Evolutionary conservation across 306 rosid species (phyloP).

Genomic region (Vigna unguiculata): DNA sequence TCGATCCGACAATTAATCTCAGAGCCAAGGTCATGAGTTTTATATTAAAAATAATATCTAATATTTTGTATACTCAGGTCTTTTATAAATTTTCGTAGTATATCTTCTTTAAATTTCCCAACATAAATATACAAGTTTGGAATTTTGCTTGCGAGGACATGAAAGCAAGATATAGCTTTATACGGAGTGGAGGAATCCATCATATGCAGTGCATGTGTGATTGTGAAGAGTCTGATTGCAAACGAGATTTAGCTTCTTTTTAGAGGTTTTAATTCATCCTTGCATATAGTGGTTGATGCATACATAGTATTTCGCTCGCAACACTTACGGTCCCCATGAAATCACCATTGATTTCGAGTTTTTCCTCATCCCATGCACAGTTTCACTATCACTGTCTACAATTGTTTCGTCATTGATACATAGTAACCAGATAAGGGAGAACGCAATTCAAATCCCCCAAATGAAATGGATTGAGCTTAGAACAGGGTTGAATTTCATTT

Average conservation of each 20-base stretch:
- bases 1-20: too few relatives aligned
- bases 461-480: not conserved
- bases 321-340: not conserved
- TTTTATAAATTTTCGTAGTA: too few relatives aligned
- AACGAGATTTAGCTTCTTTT: not conserved
- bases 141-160: not conserved
- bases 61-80: too few relatives aligned
- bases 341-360: not conserved
- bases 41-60: too few relatives aligned
- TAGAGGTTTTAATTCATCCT: not conserved
- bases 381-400: not conserved
- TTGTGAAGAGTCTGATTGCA: not conserved
- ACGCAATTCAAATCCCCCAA: not conserved
- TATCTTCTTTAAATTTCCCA: too few relatives aligned
- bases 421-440: slow-evolving; percentile 22
- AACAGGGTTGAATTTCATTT: not conserved
- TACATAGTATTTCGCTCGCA: not conserved
- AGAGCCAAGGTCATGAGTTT: too few relatives aligned
- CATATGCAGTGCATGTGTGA: not conserved
- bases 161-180: not conserved
- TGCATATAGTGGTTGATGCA: not conserved
- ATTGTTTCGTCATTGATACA: not conserved
- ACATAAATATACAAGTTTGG: not conserved
- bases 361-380: not conserved
- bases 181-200: not conserved